Evolutionary conservation across 75 land plant species (phyloP), one percentile per base, ranked within the genome.

Genomic region (Cupressus sempervirens): DNA sequence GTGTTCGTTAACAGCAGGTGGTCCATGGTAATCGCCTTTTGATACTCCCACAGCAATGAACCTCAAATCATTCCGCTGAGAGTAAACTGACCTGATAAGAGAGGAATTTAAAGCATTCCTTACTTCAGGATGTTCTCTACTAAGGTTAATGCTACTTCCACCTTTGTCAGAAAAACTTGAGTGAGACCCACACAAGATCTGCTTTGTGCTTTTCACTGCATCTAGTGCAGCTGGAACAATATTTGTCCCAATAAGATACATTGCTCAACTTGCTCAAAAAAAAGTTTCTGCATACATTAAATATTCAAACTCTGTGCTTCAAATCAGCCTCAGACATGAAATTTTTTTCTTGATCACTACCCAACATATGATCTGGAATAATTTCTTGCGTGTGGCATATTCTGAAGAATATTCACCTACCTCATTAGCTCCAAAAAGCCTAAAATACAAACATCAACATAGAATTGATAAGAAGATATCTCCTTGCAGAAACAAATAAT

Each of bases 1-100:
- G 45, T 90, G 88, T 89, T 98, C 99, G 14, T 82, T 81, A 83
- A 77, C 87, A 13, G 92, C 91, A 86, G 88, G 85, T 82, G 80
- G 34, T 20, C 84, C 91, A 9, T 65, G 84, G 32, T 82, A 89
- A 45, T 84, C 86, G 68, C 85, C 90, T 68, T 83, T 86, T 46
- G 91, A 93, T 41, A 83, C 75, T 89, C 91, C 90, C 48, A 88
- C 87, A 83, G 88, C 91, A 38, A 70, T 41, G 35, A 90, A 88
- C 84, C 86, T 86, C 30, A 86, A 30, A 45, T 80, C 73, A 82
- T 32, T 23, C 56, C 83, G 53, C 34, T 53, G 83, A 30, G 62
- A 53, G 23, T 82, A 13, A 82, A 82, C 26, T 29, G 83, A 35
- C 32, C 83, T 82, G 41, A 32, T 35, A 30, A 82, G 56, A 34